Evolutionary conservation across 495 filamentous ascomycete species (phyloP).

Genomic region (Hypoxylon intermedium): DNA sequence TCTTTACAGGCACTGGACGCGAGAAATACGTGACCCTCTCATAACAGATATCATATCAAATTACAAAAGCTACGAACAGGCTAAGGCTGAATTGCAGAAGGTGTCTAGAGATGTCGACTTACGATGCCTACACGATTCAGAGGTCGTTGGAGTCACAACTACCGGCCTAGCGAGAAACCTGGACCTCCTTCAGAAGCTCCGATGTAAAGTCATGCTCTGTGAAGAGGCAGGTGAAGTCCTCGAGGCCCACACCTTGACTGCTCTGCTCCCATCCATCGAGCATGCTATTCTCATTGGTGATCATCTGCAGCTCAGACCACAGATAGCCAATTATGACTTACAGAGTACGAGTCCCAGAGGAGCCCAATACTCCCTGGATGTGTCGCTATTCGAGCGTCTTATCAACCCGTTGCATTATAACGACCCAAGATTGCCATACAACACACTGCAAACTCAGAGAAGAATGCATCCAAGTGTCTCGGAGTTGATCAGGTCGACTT

Average conservation of each 20-base stretch:
- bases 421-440: constrained; percentile 58
- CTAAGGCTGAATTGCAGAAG: constrained; percentile 46
- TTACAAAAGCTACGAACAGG: constrained; percentile 41
- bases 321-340: constrained; percentile 70
- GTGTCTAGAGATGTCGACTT: constrained; percentile 58
- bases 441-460: constrained; percentile 68
- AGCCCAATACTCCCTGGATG: constrained; percentile 65
- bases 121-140: constrained; percentile 57
- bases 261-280: constrained; percentile 72
- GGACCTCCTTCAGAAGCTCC: constrained; percentile 64
- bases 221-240: constrained; percentile 84
- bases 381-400: constrained; percentile 73
- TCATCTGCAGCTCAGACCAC: constrained; percentile 74
- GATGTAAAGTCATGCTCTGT: constrained; percentile 72
- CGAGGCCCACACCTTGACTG: constrained; percentile 72
- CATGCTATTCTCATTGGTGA: constrained; percentile 81
- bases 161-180: constrained; percentile 74
- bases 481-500: constrained; percentile 64
- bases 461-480: constrained; percentile 81
- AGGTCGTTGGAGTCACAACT: constrained; percentile 80
- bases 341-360: constrained; percentile 64
- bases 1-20: constrained; percentile 56
- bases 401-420: constrained; percentile 51
- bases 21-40: constrained; percentile 47
- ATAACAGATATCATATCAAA: constrained; percentile 44